Percentiles rank a stretch among this genome's conserved stretches.
These are phyloP conservation scores for Allium fistulosum DNA, from an alignment of 106 monocot species.

Conservation along the genomic window DNA sequence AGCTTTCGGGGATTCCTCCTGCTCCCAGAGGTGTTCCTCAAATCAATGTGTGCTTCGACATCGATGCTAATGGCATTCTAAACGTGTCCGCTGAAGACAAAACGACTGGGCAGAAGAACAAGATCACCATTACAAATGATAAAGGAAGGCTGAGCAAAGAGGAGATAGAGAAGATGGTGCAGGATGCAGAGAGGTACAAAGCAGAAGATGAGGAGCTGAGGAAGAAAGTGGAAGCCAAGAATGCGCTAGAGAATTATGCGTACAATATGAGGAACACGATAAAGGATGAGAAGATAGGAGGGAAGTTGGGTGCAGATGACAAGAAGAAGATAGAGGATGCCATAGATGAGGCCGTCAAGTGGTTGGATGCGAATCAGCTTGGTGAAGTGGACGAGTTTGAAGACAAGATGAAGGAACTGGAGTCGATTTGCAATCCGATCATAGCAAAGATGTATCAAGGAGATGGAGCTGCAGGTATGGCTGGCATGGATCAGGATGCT, in stretches of 20 bases:
- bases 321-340: constrained; percentile 39
- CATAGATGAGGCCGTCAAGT: constrained; percentile 21
- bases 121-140: constrained; percentile 22
- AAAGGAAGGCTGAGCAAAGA: constrained; percentile 23
- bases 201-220: constrained; percentile 23
- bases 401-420: constrained; percentile 39
- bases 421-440: constrained; percentile 31
- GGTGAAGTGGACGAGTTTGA: constrained; percentile 25
- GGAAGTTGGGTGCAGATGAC: constrained; percentile 22
- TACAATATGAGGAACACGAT: constrained; percentile 33
- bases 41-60: constrained; percentile 20
- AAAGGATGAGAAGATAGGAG: constrained; percentile 24
- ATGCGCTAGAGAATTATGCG: constrained; percentile 20
- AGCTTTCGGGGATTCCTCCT: constrained; percentile 3
- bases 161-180: constrained; percentile 33
- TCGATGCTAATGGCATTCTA: constrained; percentile 33
- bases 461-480: constrained; percentile 6
- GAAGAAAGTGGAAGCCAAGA: constrained; percentile 26
- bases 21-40: constrained; percentile 23
- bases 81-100: constrained; percentile 34
- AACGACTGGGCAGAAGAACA: constrained; percentile 35
- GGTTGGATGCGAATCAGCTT: constrained; percentile 23
- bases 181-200: constrained; percentile 33
- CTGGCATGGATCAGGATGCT: constrained; percentile 18
- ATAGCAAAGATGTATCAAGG: constrained; percentile 35